Evolutionary conservation across 2,329 filamentous ascomycete species (phyloP).

Genomic region (Penicillium concentricum): DNA sequence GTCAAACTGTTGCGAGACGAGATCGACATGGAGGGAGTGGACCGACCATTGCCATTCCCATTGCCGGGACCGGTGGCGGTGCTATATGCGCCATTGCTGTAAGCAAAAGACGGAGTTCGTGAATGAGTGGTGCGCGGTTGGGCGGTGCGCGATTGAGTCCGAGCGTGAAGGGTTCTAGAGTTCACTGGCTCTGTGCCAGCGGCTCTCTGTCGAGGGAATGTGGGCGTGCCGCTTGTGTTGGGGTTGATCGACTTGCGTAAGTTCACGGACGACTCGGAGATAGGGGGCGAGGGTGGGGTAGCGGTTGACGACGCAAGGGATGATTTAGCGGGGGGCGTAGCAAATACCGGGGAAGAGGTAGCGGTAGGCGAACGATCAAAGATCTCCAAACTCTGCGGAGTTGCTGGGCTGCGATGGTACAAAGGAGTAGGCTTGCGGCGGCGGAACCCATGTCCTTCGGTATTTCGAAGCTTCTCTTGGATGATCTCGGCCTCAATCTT

Average conservation of each 20-base stretch:
- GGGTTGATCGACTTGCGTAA: constrained; percentile 55
- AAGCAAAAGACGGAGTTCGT: constrained; percentile 60
- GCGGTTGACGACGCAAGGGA: constrained; percentile 64
- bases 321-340: constrained; percentile 76
- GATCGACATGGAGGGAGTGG: constrained; percentile 45
- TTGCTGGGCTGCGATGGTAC: constrained; percentile 48
- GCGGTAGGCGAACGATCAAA: constrained; percentile 81
- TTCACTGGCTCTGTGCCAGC: constrained; percentile 53
- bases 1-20: constrained; percentile 45
- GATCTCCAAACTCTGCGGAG: constrained; percentile 63
- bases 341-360: constrained; percentile 83
- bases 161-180: constrained; percentile 52
- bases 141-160: constrained; percentile 38
- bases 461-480: constrained; percentile 85
- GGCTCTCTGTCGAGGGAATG: constrained; percentile 42
- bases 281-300: constrained; percentile 89
- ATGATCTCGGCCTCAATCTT: constrained; percentile 94
- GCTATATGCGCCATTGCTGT: constrained; percentile 31
- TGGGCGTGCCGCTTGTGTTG: constrained; percentile 41
- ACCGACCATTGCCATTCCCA: constrained; percentile 31
- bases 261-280: constrained; percentile 77
- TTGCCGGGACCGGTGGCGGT: neutral
- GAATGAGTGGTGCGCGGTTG: constrained; percentile 49
- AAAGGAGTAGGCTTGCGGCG: constrained; percentile 53
- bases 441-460: constrained; percentile 53